Base-by-base conservation (phyloP, 305 asterid genomes). In the Solanum hybrid region DNA sequence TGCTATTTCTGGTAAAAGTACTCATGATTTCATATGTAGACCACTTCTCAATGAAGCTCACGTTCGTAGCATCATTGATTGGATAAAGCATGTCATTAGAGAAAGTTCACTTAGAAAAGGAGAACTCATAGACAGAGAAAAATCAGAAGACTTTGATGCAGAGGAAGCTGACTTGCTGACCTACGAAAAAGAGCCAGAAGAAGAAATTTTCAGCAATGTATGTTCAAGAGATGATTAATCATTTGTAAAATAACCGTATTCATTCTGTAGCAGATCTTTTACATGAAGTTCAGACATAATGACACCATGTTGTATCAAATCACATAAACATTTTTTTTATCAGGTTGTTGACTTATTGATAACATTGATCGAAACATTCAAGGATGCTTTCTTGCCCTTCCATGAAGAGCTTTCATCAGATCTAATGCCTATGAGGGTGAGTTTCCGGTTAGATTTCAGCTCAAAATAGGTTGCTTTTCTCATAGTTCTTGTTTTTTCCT, bases 1-100 rank as follows among this genome's bases (percentile, higher is more conserved):
- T 51, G 91, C 91, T 72, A 86, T 72, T 88, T 31, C 86, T 34
- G 90, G 91, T 90, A 32, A 20, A 29, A 29, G 7, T 27, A 0
- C 79, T 73, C 79, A 2, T 73, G 79, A 73, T 73, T 73, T 73
- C 37, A 73, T 31, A 16, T 10, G 84, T 20, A 26, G 84, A 20
- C 84, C 6, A 20, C 9, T 34, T 34, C 4, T 77, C 46, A 20
- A 9, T 34, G 82, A 77, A 77, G 42, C 13, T 42, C 82, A 77
- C 27, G 16, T 77, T 32, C 13, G 12, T 34, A 34, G 42, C 27
- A 77, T 77, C 82, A 20, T 34, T 5, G 27, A 32, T 77, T 38
- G 5, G 27, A 9, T 77, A 77, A 77, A 77, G 7, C 82, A 77
- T 5, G 46, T 77, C 27, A 34, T 77, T 32, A 6, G 7, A 32